Evolutionary conservation across 805 yeast species (phyloP).

Genomic region (Monosporozyma aerobia): DNA sequence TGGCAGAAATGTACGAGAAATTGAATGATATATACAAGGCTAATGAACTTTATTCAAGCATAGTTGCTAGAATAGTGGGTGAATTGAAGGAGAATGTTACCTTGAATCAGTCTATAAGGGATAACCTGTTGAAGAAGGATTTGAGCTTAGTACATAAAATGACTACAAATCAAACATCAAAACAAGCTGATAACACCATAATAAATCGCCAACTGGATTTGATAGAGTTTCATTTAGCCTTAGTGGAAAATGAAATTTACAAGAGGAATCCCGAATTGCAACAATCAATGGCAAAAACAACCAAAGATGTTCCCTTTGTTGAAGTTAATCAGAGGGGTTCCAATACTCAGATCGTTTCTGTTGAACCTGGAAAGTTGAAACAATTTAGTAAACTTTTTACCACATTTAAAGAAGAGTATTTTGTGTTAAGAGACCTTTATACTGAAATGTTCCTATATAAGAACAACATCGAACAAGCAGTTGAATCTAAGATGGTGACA

Average conservation of each 20-base stretch:
- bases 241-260: slow-evolving; percentile 47
- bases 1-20: slow-evolving; percentile 76
- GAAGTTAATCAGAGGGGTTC: background rate
- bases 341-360: background rate
- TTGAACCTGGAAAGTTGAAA: background rate
- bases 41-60: slow-evolving; percentile 50
- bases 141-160: slow-evolving; percentile 51
- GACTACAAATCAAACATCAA: slow-evolving; percentile 34
- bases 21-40: slow-evolving; percentile 56
- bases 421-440: slow-evolving; percentile 61
- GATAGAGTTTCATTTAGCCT: slow-evolving; percentile 47
- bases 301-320: slow-evolving; percentile 2
- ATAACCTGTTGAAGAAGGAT: slow-evolving; percentile 55
- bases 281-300: slow-evolving; percentile 5
- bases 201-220: slow-evolving; percentile 34
- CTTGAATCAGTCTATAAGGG: slow-evolving; percentile 10
- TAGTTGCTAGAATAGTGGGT: slow-evolving; percentile 45
- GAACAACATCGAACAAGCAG: slow-evolving; percentile 51
- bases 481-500: slow-evolving; percentile 46
- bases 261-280: slow-evolving; percentile 26
- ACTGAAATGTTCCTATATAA: slow-evolving; percentile 54
- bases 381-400: slow-evolving; percentile 43
- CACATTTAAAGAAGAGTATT: slow-evolving; percentile 62
- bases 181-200: slow-evolving; percentile 30
- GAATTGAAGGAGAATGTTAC: slow-evolving; percentile 32